Conservation (phyloP, 768 basidiomycete species). For the Lactifluus piperatus region DNA sequence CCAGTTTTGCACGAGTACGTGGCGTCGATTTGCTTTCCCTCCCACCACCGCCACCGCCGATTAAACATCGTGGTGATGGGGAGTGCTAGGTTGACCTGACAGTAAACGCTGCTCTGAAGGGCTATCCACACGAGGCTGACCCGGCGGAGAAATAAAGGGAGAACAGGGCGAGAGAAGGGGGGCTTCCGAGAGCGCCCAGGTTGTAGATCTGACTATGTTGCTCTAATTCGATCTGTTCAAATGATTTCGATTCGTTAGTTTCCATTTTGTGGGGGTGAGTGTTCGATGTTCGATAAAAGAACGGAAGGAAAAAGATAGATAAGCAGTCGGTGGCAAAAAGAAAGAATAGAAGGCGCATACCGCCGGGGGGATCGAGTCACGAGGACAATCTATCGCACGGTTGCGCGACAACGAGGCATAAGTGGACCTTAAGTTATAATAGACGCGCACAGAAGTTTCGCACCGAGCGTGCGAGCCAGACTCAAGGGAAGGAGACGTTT, state of each 20-base stretch:
- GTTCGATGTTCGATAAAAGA: not conserved
- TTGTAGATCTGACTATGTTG: not conserved
- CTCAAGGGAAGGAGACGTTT: not conserved
- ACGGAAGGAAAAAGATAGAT: not conserved
- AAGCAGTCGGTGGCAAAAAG: not conserved
- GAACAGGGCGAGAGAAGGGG: not conserved
- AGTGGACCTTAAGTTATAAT: not conserved
- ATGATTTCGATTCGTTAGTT: not conserved
- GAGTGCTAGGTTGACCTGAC: not conserved
- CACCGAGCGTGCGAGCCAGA: not conserved
- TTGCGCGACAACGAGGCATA: slow-evolving; percentile 6
- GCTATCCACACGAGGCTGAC: not conserved
- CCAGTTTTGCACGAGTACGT: not conserved
- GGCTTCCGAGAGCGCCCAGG: not conserved
- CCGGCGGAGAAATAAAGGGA: not conserved
- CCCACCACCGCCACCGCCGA: slow-evolving; percentile 13
- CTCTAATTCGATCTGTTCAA: not conserved
- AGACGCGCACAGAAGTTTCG: not conserved
- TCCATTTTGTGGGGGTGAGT: not conserved
- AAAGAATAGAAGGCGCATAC: not conserved
- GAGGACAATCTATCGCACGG: not conserved
- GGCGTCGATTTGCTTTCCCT: not conserved
- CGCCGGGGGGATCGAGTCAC: slow-evolving; percentile 1
- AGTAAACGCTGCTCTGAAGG: not conserved
- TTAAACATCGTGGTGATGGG: slow-evolving; percentile 12